Evolutionary conservation across 768 basidiomycete genomes (phyloP), one percentile per base, ranked within the genome.

Genomic region (Boletus eberwhitei): DNA sequence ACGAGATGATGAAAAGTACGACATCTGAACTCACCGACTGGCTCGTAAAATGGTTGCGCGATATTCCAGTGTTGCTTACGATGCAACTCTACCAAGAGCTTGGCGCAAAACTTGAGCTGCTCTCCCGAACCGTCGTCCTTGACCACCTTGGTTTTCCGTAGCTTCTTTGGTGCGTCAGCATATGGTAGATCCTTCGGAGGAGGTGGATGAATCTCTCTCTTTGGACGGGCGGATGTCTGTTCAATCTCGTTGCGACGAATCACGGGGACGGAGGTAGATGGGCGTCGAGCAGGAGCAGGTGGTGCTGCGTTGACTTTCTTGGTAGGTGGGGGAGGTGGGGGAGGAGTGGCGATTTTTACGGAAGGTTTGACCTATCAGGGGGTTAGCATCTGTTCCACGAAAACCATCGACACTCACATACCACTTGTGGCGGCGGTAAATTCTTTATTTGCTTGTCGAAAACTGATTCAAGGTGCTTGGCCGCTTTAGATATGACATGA

Each of bases 201-300:
- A 12, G 95, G 96, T 4, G 96, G 92, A 66, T 98, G 96, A 29
- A 98, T 95, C 71, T 99, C 97, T 50, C 97, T 90, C 75, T 98
- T 98, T 2, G 96, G 96, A n/a, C 97, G 85, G 22, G 82, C 81
- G 24, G 79, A 68, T 22, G 72, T 76, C 54, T 71, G 68, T 29
- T 80, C 78, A 14, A 70, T 70, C 6, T 92, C 90, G 24, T 85
- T 87, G 43, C 93, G 89, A 52, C 93, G 83, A 61, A 93, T 90
- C 53, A 84, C 83, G 39, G 93, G 92, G 3, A 91, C 79, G 11
- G 90, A 87, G 3, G 88, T 85, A 16, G 93, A 95, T 1, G 86
- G 75, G 50, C 91, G 85, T 26, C 93, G 85, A 37, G 74, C 75
- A 38, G 80, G 70, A 16, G 76, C 75, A 3, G 74, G 68, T 31